Base-by-base conservation (phyloP, 108 stramenopile species). In the Skeletonema costatum region DNA sequence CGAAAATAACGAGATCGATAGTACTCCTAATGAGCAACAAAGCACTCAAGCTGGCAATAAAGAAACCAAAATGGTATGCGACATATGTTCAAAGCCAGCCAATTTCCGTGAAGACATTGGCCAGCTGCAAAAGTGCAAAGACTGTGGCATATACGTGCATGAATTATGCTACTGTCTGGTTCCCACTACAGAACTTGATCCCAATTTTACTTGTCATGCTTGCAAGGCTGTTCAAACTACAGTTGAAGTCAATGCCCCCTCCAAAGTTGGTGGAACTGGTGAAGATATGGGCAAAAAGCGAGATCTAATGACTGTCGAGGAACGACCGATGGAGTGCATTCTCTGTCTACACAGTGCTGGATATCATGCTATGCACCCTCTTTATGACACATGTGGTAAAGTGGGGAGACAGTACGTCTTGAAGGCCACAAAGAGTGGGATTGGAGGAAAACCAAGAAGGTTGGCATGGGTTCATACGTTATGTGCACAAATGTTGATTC, bases 331-430 rank as follows among this genome's bases (percentile, higher is more conserved):
- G 7, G 83, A 87, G 29, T 89, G 89, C 74, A 64, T 73, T 19
- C 61, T 89, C 56, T 89, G 89, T 61, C 66, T 53, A 50, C 60
- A 64, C 61, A 74, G 74, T 60, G 36, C 66, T 10, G 87, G 80
- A 11, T 73, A 66, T 14, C 89, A 86, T 33, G 87, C 89, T 12
- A 89, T 89, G 89, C 89, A 87, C 71, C 86, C 86, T 12, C 21
- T 89, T 0, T 78, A 70, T 32, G 89, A 89, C 60, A 67, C 75
- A 5, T 64, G 80, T 46, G 87, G 87, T 9, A 29, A 31, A 9
- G 46, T 74, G 6, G 89, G 85, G 13, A 44, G 80, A 56, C 89
- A 89, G 29, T 44, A 16, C 61, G 76, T 60, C 38, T 75, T 39
- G n/a, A 30, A 76, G 61, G 69, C 77, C 51, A 32, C 16, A 13